Evolutionary conservation across 169 alveolate species (phyloP).

Genomic region (Cryptosporidium andersoni): DNA sequence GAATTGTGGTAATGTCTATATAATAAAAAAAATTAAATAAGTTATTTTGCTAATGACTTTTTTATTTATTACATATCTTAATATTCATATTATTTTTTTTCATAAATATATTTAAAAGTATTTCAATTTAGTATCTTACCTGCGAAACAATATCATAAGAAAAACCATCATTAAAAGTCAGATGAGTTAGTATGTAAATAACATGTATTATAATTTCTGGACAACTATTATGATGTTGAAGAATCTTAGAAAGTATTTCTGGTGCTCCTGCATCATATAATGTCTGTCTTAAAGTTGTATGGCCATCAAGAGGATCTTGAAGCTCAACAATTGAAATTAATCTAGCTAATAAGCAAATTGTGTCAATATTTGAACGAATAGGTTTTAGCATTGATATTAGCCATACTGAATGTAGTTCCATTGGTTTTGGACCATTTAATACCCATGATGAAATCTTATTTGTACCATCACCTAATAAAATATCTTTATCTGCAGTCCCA

Average conservation of each 20-base stretch:
- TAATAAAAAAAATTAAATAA: not conserved
- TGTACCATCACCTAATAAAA: not conserved
- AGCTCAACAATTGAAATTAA: constrained; percentile 50
- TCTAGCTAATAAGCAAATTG: constrained; percentile 46
- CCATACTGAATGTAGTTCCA: constrained; percentile 60
- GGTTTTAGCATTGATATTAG: constrained; percentile 32
- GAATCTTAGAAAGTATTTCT: constrained; percentile 18
- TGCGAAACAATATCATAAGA: constrained; percentile 24
- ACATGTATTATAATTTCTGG: constrained; percentile 37
- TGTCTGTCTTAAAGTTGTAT: constrained; percentile 16
- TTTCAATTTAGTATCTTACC: constrained; percentile 19
- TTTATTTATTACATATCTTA: not conserved
- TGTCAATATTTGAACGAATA: constrained; percentile 42
- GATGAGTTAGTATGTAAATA: constrained; percentile 29
- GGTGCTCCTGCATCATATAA: constrained; percentile 66
- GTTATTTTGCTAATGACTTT: not conserved
- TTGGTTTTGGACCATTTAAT: constrained; percentile 27
- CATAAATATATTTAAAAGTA: not conserved
- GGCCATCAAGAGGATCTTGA: constrained; percentile 55
- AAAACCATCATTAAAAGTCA: constrained; percentile 52
- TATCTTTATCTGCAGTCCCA: not conserved
- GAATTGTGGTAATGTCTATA: constrained; percentile 40
- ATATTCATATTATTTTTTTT: not conserved
- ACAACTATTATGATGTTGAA: constrained; percentile 4
- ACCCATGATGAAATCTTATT: constrained; percentile 1